Base-by-base conservation (phyloP, 2,329 filamentous ascomycete genomes). In the Drechslerella stenobrocha region DNA sequence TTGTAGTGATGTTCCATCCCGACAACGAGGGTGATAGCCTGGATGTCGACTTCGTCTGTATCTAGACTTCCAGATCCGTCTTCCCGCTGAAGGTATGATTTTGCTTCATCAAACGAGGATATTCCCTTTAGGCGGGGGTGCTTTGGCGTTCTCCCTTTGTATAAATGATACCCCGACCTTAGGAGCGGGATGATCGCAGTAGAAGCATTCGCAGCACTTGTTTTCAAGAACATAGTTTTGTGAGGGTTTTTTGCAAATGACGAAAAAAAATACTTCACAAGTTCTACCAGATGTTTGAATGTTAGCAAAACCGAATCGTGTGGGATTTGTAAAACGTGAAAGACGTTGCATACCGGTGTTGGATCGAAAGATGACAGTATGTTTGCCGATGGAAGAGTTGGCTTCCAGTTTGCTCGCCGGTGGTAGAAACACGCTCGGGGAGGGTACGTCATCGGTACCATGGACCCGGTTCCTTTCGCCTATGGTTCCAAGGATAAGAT, bases 381-480 rank as follows among this genome's bases (percentile, higher is more conserved):
- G 55, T 4, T 34, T 47, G 2, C 13, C 13, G 9, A 18, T 0
- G 20, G 40, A 34, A 6, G 58, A 32, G 11, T 13, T 15, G 24
- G 32, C 15, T 15, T 7, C 13, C 26, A 26, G 34, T 20, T 47
- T 15, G 13, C 24, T 51, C 45, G 11, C 8, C 8, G 57, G 52
- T 20, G 57, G 56, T n/a, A 63, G 30, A 15, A 57, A 69, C 8
- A 63, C 57, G 23, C 50, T 51, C 1, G 56, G 64, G 11, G 71
- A 58, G 2, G 52, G 51, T 44, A 55, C 70, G 6, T 32, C 37
- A 1, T 70, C 45, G 3, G 52, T 65, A 34, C 65, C 70, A 5
- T 23, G 55, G 1, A 72, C 58, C 13, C 15, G 60, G 2, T 57
- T 57, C 20, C 30, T 45, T 57, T 72, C 71, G n/a, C 60, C 47